Evolutionary conservation across 805 yeast species (phyloP).

Genomic region (Yamadazyma tumulicola): DNA sequence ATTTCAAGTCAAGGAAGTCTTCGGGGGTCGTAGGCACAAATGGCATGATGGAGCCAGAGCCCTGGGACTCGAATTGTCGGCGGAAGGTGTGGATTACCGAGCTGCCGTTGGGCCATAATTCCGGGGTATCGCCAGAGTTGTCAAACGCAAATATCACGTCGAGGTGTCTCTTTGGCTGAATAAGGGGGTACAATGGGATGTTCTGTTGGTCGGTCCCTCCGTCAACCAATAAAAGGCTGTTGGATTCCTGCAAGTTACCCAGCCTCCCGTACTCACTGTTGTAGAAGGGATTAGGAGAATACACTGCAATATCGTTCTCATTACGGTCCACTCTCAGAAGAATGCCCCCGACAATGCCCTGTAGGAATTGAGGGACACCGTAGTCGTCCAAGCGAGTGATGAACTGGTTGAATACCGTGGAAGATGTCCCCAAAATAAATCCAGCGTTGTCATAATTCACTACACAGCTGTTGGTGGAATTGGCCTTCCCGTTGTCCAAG

Average conservation of each 20-base stretch:
- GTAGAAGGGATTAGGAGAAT: slow-evolving; percentile 40
- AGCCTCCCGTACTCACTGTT: slow-evolving; percentile 16
- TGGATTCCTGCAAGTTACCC: slow-evolving; percentile 18
- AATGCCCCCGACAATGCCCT: slow-evolving; percentile 21
- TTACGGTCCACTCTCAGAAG: slow-evolving; percentile 16
- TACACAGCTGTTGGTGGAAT: slow-evolving; percentile 17
- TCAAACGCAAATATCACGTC: slow-evolving; percentile 43
- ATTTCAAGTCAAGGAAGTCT: slow-evolving; percentile 57
- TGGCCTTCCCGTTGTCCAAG: slow-evolving; percentile 19
- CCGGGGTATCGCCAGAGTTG: slow-evolving; percentile 36
- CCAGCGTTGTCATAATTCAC: slow-evolving; percentile 38
- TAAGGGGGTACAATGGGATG: slow-evolving; percentile 39
- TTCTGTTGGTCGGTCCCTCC: slow-evolving; percentile 45
- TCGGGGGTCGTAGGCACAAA: slow-evolving; percentile 63
- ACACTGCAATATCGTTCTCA: slow-evolving; percentile 37
- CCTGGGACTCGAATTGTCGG: slow-evolving; percentile 38
- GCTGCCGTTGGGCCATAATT: slow-evolving; percentile 44
- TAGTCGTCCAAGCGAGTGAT: slow-evolving; percentile 15
- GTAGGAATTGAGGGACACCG: slow-evolving; percentile 19
- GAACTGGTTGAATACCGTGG: slow-evolving; percentile 35
- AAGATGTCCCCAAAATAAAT: slow-evolving; percentile 38
- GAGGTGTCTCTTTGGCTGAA: slow-evolving; percentile 32
- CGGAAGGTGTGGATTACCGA: slow-evolving; percentile 32
- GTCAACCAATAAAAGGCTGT: slow-evolving; percentile 36
- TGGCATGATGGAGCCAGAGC: slow-evolving; percentile 67